Evolutionary conservation across 75 land plant species (phyloP).

Genomic region (Larix kaempferi): DNA sequence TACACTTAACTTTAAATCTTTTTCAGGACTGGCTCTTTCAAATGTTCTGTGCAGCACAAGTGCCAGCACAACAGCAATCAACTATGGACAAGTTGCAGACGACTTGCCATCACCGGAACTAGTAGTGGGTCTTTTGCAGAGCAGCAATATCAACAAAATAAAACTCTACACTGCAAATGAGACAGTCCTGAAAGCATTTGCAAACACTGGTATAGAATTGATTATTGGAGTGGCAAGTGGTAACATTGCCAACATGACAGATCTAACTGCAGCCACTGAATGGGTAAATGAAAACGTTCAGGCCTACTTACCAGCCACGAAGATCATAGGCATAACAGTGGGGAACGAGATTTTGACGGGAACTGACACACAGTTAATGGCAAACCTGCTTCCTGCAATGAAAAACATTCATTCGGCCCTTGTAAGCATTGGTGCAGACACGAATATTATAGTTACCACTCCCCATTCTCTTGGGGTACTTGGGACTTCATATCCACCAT

Average conservation of each 20-base stretch:
- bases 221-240: constrained; percentile 54
- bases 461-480: constrained; percentile 56
- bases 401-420: constrained; percentile 47
- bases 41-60: neutral
- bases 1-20: neutral
- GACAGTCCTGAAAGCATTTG: constrained; percentile 50
- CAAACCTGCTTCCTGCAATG: constrained; percentile 66
- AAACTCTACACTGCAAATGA: constrained; percentile 67
- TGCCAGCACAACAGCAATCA: constrained; percentile 41
- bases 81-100: constrained; percentile 80
- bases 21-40: constrained; percentile 2
- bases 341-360: constrained; percentile 75
- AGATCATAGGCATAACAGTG: constrained; percentile 55
- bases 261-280: constrained; percentile 21
- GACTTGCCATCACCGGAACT: constrained; percentile 57
- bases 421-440: constrained; percentile 23
- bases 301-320: constrained; percentile 53
- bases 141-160: constrained; percentile 33
- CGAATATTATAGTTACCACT: constrained; percentile 50
- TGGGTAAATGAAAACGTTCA: constrained; percentile 56
- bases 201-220: constrained; percentile 57
- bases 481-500: constrained; percentile 63
- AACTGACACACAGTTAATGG: constrained; percentile 29
- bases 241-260: constrained; percentile 33
- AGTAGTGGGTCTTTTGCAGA: constrained; percentile 49